These are phyloP conservation scores for Globisporangium viniferum DNA, from an alignment of 352 stramenopile genomes.

Conservation along the genomic window DNA sequence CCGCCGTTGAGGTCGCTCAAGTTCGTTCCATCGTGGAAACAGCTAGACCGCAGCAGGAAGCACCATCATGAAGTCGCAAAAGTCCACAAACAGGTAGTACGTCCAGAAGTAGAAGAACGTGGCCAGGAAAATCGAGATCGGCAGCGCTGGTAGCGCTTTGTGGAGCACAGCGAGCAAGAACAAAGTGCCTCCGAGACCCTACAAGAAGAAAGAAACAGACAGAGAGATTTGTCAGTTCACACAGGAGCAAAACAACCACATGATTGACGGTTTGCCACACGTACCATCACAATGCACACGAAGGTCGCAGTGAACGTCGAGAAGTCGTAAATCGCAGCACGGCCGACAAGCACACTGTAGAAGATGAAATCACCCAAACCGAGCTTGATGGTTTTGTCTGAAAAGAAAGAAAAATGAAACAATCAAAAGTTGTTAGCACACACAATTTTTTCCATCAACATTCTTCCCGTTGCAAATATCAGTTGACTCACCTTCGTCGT, in stretches of 20 bases:
- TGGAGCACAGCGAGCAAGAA: constrained; percentile 94
- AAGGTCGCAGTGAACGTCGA: constrained; percentile 93
- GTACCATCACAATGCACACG: constrained; percentile 91
- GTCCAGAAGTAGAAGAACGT: constrained; percentile 84
- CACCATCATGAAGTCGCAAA: constrained; percentile 77
- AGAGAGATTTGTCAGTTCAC: background rate
- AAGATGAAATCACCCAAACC: constrained; percentile 99
- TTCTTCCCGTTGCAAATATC: background rate
- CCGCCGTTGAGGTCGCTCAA: background rate
- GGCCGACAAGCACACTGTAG: constrained; percentile 96
- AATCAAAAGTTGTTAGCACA: background rate
- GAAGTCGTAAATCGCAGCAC: constrained; percentile 95
- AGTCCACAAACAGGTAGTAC: constrained; percentile 81
- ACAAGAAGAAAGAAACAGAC: constrained; percentile 13
- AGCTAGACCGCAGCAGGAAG: constrained; percentile 49
- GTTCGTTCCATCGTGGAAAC: background rate
- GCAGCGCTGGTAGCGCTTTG: constrained; percentile 93
- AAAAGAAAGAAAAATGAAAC: background rate
- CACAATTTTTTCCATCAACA: background rate
- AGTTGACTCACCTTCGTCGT: constrained; percentile 44
- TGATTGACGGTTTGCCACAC: constrained; percentile 1
- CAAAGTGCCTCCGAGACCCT: constrained; percentile 92
- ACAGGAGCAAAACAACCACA: background rate
- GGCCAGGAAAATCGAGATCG: constrained; percentile 91
- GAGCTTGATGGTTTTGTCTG: constrained; percentile 90